Base-by-base conservation (phyloP, 148 eudicot genomes). In the Salicornia ramosissima region DNA sequence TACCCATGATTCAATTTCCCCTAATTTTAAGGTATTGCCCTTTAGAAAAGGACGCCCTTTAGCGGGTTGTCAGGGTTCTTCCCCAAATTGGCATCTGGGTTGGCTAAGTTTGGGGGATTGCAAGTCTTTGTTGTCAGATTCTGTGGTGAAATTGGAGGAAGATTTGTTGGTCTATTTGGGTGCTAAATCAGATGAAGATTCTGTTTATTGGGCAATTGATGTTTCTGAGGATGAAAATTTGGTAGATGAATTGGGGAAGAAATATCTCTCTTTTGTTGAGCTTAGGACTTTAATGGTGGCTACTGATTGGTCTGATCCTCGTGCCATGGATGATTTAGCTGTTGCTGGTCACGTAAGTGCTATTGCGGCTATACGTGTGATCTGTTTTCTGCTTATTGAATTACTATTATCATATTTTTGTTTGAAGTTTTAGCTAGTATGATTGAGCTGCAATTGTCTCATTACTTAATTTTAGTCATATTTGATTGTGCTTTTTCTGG, bases 251-350 rank as follows among this genome's bases (percentile, higher is more conserved):
- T 80, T 94, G 79, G 91, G 88, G 55, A 82, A 71, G 75, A 79
- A 68, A 64, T 69, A 69, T 67, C 69, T 85, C 22, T 85, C 82
- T 65, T 94, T 94, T 83, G 87, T 88, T 71, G 96, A 94, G 88
- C 78, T 94, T 64, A 90, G 96, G 80, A 94, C 98, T 78, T 83
- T 94, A 52, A 94, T 94, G 98, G 98, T 88, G 51, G 98, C 98
- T 36, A 88, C 98, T 83, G 98, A 90, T 83, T 93, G 98, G 98
- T 82, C 81, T 68, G 89, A 93, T 78, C 56, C 76, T 29, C 42
- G 31, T 36, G 85, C 95, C 64, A 93, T 93, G 98, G 86, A 78
- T 61, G 84, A 88, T 18, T 87, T 93, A 63, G 90, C 98, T 53
- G 63, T 94, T 72, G 98, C 98, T 77, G 98, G 98, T 8, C 92